Percentiles rank a stretch among this genome's conserved stretches.
Conservation (phyloP, 192 early-diverging fungal species). For the Phlyctochytrium bullatum region DNA sequence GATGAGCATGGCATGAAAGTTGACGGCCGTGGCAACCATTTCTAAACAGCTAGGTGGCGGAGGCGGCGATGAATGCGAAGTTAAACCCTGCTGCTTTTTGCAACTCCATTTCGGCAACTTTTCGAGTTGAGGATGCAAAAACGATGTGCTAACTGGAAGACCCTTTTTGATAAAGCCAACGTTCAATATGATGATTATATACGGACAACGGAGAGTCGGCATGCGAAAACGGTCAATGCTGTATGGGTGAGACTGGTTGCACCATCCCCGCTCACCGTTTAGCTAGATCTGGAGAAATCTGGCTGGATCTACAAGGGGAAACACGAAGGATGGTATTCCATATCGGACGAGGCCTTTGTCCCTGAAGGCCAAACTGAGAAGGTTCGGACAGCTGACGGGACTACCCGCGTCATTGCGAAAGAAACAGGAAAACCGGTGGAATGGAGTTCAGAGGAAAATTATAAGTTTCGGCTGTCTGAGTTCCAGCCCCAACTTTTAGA, state of each 20-base stretch:
- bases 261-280: not conserved
- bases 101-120: too few species aligned
- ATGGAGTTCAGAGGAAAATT: slow-evolving; percentile 91
- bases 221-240: slow-evolving; percentile 62
- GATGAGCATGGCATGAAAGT: slow-evolving; percentile 97
- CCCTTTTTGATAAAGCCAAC: slow-evolving; percentile 69
- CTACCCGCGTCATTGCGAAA: slow-evolving; percentile 56
- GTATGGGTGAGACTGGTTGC: slow-evolving; percentile 64
- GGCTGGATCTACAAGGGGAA: slow-evolving; percentile 88
- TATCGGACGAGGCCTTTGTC: slow-evolving; percentile 95
- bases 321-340: slow-evolving; percentile 92
- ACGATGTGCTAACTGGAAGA: too few species aligned
- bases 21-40: not conserved
- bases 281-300: slow-evolving; percentile 58
- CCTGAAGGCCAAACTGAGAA: slow-evolving; percentile 69
- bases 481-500: slow-evolving; percentile 58
- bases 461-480: slow-evolving; percentile 79
- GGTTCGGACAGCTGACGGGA: slow-evolving; percentile 49
- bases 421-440: slow-evolving; percentile 85
- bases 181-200: slow-evolving; percentile 79
- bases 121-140: too few species aligned
- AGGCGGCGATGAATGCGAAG: slow-evolving; percentile 69
- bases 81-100: slow-evolving; percentile 73
- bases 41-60: slow-evolving; percentile 69
- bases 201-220: slow-evolving; percentile 79